Evolutionary conservation across 257 asterid species (phyloP).

Genomic region (Solanum virginianum): DNA sequence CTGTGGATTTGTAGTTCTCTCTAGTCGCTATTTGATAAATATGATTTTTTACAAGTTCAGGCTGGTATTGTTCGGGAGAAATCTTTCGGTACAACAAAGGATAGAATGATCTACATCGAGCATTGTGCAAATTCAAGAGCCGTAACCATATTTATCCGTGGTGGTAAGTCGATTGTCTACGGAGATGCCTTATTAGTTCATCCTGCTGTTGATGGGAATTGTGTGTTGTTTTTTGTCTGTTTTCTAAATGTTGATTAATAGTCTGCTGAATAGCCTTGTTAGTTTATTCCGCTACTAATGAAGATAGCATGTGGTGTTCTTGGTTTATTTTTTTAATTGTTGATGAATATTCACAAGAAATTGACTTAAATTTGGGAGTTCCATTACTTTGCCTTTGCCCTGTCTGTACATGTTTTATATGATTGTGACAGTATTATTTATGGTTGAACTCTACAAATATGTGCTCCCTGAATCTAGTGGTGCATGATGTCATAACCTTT

Average conservation of each 20-base stretch:
- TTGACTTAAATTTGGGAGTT: neutral
- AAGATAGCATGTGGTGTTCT: neutral
- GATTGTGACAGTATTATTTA: neutral
- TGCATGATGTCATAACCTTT: neutral
- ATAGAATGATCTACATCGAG: constrained; percentile 92
- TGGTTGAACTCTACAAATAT: neutral
- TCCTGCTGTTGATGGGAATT: neutral
- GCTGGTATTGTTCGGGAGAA: constrained; percentile 97
- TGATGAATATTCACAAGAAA: neutral
- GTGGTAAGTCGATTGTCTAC: constrained; percentile 48
- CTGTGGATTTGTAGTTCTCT: neutral
- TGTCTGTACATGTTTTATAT: neutral
- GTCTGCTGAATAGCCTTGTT: neutral
- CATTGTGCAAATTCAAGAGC: constrained; percentile 99
- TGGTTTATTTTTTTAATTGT: neutral
- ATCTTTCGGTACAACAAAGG: constrained; percentile 91
- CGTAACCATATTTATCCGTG: constrained; percentile 92
- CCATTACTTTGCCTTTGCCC: neutral
- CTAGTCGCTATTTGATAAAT: neutral
- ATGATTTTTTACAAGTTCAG: constrained; percentile 21
- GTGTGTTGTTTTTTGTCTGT: neutral
- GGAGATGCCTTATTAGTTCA: neutral
- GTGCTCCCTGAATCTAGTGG: neutral
- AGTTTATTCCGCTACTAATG: neutral
- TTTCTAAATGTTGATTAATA: neutral